Percentiles rank a stretch among this genome's conserved stretches.
These are phyloP conservation scores for Salvia splendens DNA, from an alignment of 257 asterid genomes.

Conservation along the genomic window DNA sequence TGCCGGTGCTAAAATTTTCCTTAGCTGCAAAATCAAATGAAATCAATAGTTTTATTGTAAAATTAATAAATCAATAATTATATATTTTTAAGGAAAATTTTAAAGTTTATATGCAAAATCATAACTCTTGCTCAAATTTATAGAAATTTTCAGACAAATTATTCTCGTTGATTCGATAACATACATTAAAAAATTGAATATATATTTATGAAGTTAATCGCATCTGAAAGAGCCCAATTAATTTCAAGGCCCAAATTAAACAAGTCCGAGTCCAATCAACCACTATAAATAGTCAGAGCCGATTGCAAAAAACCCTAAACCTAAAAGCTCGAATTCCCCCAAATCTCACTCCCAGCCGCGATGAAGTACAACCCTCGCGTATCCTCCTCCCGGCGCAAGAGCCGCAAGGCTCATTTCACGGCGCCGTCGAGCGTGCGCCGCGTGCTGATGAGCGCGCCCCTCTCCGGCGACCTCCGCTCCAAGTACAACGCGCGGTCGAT, in stretches of 20 bases:
- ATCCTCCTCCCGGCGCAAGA: conserved; percentile 84
- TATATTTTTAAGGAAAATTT: too few relatives aligned
- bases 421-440: conserved; percentile 89
- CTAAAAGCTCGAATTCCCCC: background rate
- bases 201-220: too few relatives aligned
- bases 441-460: conserved; percentile 75
- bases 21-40: too few relatives aligned
- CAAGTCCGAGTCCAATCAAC: background rate
- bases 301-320: conserved; percentile 30
- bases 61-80: too few relatives aligned
- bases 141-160: too few relatives aligned
- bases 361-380: conserved; percentile 81
- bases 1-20: too few relatives aligned
- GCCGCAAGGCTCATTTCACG: conserved; percentile 88
- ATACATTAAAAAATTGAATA: too few relatives aligned
- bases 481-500: conserved; percentile 76
- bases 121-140: too few relatives aligned
- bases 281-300: background rate
- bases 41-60: too few relatives aligned
- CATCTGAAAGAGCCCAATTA: background rate
- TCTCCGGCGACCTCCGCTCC: conserved; percentile 64
- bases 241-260: background rate
- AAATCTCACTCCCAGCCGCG: conserved; percentile 34
- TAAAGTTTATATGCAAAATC: too few relatives aligned
- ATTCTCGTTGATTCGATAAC: too few relatives aligned